Percentiles rank a stretch among this genome's conserved stretches.
phyloP scores from a whole-genome alignment of 345 rosid genomes.

The Atalantia buxifolia region DNA sequence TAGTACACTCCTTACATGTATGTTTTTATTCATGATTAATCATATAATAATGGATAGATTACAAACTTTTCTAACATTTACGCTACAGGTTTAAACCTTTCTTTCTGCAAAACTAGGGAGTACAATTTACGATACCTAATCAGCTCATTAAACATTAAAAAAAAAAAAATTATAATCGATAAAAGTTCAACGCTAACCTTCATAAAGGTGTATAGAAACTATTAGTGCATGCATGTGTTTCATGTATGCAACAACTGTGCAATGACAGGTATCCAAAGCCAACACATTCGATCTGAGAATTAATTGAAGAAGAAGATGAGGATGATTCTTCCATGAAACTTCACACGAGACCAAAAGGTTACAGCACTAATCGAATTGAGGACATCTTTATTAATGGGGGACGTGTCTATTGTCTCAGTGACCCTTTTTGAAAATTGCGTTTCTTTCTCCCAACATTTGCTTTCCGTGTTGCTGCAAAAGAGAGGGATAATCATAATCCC shows the following conservation, averaged over 20 bases:
- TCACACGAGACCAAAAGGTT: background rate
- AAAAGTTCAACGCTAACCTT: background rate
- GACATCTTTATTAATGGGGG: constrained; percentile 4
- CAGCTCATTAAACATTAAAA: too few relatives aligned
- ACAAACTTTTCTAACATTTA: background rate
- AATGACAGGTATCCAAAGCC: background rate
- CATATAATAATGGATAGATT: background rate
- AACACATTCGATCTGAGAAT: background rate
- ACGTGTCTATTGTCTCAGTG: background rate
- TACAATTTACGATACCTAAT: background rate
- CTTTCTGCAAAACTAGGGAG: background rate
- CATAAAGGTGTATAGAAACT: background rate
- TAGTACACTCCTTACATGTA: background rate
- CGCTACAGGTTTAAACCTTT: background rate
- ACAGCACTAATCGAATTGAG: background rate
- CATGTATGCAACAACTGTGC: background rate
- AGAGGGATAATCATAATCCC: constrained; percentile 22
- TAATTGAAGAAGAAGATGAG: background rate
- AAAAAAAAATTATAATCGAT: too few relatives aligned
- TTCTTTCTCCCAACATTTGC: constrained; percentile 17
- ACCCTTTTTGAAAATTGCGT: constrained; percentile 7
- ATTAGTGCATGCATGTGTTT: background rate
- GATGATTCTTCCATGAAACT: background rate
- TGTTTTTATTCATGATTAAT: background rate
- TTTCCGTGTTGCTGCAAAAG: constrained; percentile 19